phyloP scores from a whole-genome alignment of 169 alveolate species.

The Babesia gibsoni region DNA sequence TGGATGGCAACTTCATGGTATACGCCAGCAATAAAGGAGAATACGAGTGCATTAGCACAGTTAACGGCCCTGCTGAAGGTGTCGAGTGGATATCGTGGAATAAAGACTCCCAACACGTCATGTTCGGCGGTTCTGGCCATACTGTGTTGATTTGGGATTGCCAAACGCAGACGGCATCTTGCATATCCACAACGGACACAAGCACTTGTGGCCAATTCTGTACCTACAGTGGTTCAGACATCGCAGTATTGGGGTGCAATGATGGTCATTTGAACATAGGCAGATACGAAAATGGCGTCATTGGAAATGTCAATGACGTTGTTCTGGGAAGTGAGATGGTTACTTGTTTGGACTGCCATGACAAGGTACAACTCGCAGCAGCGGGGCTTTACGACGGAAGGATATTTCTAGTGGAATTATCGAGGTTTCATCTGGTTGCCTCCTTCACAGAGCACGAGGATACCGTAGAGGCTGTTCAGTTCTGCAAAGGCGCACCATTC shows the following conservation, averaged over 20 bases:
- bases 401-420: constrained; percentile 13
- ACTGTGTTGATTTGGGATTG: constrained; percentile 7
- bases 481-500: constrained; percentile 4
- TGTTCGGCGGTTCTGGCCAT: constrained; percentile 54
- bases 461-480: constrained; percentile 41
- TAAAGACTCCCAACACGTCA: constrained; percentile 6
- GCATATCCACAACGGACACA: constrained; percentile 19
- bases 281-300: not conserved
- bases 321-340: not conserved
- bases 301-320: constrained; percentile 19
- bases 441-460: constrained; percentile 35
- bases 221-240: not conserved
- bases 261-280: constrained; percentile 27
- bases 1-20: constrained; percentile 25
- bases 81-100: constrained; percentile 48
- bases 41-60: not conserved
- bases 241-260: constrained; percentile 35
- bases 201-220: constrained; percentile 33
- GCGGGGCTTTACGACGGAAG: constrained; percentile 25
- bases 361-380: constrained; percentile 31
- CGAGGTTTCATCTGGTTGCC: constrained; percentile 2
- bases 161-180: not conserved
- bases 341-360: constrained; percentile 43
- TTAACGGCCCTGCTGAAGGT: constrained; percentile 21
- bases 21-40: not conserved